Base-by-base conservation (phyloP, 2,329 filamentous ascomycete species). In the Ploettnerulaceae sp. region DNA sequence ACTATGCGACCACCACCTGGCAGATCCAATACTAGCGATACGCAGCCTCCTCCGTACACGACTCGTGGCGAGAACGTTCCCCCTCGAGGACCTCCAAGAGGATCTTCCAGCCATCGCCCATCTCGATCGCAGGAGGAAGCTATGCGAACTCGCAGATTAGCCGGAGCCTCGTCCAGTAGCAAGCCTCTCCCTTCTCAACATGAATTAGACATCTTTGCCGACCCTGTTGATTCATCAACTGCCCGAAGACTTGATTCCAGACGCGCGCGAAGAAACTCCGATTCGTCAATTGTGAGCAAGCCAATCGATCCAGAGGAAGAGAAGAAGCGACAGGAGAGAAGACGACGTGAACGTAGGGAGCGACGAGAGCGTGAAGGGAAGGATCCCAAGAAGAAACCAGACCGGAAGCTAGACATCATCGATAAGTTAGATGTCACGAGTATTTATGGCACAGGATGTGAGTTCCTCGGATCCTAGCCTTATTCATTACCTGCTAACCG, bases 401-500 rank as follows among this genome's bases (percentile, higher is more conserved):
- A 60, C 33, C 57, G 61, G 3, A 64, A 75, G 24, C 67, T 97
- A 55, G 93, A 98, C 65, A 78, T 97, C 35, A 97, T 98, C 61
- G 93, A 98, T 70, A 91, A 96, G 66, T 73, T 98, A 55, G 93
- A 97, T 70, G 90, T 93, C 53, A 96, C 90, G 4, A 90, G 90
- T 65, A 94, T 97, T 58, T 96, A 95, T 63, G 91, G 93, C 47
- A 88, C 86, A 60, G 90, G 91, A 68, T 72, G 89, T 94, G 73
- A 70, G 87, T 81, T 36, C 38, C 18, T 22, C 1, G 17, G 3
- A 5, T 8, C 36, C 5, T 6, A 11, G 14, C 5, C 9, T n/a
- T 11, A 41, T 22, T 8, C 32, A 28, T 32, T 9, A 25, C 18
- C 38, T 35, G 12, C 48, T 56, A 47, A 57, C 21, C 20, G 5